phyloP scores from a whole-genome alignment of 2,329 filamentous ascomycete genomes.

The Aspergillus sp. region DNA sequence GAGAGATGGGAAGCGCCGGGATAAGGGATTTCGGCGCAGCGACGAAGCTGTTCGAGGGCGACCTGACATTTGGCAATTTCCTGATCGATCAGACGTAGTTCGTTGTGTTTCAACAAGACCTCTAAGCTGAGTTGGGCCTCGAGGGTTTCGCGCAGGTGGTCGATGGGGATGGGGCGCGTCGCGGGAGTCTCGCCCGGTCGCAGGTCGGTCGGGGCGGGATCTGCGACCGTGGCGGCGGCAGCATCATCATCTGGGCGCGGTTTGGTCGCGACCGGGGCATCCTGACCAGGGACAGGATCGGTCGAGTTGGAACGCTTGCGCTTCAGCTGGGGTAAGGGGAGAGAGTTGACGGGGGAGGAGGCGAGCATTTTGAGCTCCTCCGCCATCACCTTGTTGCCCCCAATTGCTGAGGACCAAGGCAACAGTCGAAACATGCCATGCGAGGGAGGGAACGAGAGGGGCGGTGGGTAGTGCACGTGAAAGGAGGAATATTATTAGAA shows the following conservation, averaged over 20 bases:
- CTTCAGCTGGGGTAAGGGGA: conserved; percentile 51
- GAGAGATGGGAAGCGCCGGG: conserved; percentile 63
- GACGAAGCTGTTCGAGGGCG: conserved; percentile 86
- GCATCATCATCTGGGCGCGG: conserved; percentile 29
- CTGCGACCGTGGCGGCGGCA: conserved; percentile 6
- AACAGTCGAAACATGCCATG: conserved; percentile 51
- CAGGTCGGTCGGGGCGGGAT: conserved; percentile 10
- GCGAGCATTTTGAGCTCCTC: conserved; percentile 45
- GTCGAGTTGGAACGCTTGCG: conserved; percentile 55
- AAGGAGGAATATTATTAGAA: conserved; percentile 11
- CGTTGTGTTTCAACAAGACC: conserved; percentile 90
- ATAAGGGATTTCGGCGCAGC: conserved; percentile 89
- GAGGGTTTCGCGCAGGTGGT: conserved; percentile 67
- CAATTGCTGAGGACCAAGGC: conserved; percentile 45
- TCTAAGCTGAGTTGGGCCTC: conserved; percentile 87
- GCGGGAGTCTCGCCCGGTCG: conserved; percentile 9
- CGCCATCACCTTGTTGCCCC: conserved; percentile 45
- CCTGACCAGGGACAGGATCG: conserved; percentile 30
- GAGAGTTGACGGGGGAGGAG: conserved; percentile 27
- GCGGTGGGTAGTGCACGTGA: conserved; percentile 9
- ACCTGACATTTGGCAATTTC: conserved; percentile 94
- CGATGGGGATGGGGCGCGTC: conserved; percentile 26
- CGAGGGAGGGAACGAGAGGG: conserved; percentile 22
- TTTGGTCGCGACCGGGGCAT: conserved; percentile 30
- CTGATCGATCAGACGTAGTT: conserved; percentile 90